These are phyloP conservation scores for Sordariomycetes sp. DNA, from an alignment of 2,329 filamentous ascomycete species.

Conservation along the genomic window DNA sequence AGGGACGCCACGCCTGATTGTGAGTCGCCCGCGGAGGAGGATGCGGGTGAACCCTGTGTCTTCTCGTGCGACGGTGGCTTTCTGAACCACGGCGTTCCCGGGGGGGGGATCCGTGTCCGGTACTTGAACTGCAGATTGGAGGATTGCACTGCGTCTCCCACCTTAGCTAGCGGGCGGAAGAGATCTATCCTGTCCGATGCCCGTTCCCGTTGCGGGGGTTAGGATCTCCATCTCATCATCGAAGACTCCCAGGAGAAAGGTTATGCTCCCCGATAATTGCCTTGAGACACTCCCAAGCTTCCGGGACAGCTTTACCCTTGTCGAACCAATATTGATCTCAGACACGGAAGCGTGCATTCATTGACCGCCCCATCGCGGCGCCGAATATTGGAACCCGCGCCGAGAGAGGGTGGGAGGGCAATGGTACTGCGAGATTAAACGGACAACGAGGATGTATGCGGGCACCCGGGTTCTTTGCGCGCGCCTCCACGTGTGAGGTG, in stretches of 20 bases:
- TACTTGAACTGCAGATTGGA: neutral
- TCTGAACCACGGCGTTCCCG: neutral
- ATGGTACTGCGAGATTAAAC: neutral
- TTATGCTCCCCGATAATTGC: neutral
- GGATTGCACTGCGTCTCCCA: neutral
- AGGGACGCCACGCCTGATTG: neutral
- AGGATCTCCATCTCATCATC: neutral
- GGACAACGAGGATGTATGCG: neutral
- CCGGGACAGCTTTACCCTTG: neutral
- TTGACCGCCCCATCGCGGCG: neutral
- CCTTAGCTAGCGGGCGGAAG: neutral
- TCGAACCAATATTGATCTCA: neutral
- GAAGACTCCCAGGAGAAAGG: neutral
- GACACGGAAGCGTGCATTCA: neutral
- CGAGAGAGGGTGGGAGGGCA: neutral
- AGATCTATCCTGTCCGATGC: neutral
- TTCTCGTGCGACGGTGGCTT: neutral
- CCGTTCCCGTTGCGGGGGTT: neutral
- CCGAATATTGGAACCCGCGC: neutral
- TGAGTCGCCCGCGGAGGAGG: neutral
- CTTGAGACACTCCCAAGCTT: neutral
- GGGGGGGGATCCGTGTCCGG: neutral
- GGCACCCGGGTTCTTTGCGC: neutral
- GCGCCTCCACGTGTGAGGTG: neutral
- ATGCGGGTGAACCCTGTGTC: neutral